Evolutionary conservation across 805 yeast genomes (phyloP).

Genomic region (Yarrowia sp.): DNA sequence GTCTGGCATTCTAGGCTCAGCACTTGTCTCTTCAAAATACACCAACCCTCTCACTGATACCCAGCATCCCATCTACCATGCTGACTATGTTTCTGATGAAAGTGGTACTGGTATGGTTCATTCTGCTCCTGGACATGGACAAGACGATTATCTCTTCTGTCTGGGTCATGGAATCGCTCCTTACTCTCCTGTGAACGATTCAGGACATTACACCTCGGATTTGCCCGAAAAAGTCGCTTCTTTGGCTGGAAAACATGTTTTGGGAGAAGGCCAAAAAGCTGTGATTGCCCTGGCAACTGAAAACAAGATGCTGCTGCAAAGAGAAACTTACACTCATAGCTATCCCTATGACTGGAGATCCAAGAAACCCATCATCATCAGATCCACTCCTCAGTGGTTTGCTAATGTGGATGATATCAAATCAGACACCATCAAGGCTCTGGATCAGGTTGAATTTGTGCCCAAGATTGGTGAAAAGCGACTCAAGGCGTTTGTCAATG

Average conservation of each 20-base stretch:
- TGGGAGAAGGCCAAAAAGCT: slow-evolving; percentile 53
- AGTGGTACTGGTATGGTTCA: slow-evolving; percentile 97
- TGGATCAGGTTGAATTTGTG: slow-evolving; percentile 62
- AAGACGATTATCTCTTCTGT: slow-evolving; percentile 83
- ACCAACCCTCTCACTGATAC: slow-evolving; percentile 49
- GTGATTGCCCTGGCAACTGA: slow-evolving; percentile 55
- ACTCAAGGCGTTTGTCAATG: slow-evolving; percentile 64
- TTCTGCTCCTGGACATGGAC: slow-evolving; percentile 97
- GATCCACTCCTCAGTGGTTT: slow-evolving; percentile 98
- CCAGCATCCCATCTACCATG: slow-evolving; percentile 64
- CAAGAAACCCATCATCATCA: slow-evolving; percentile 87
- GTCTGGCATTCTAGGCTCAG: slow-evolving; percentile 42
- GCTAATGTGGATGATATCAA: slow-evolving; percentile 79
- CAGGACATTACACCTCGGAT: slow-evolving; percentile 62
- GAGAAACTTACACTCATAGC: slow-evolving; percentile 64
- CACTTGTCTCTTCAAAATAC: slow-evolving; percentile 48
- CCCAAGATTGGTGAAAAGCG: slow-evolving; percentile 75
- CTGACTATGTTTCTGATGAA: slow-evolving; percentile 71
- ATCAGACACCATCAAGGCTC: slow-evolving; percentile 54
- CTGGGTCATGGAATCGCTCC: slow-evolving; percentile 54
- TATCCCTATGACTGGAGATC: slow-evolving; percentile 98
- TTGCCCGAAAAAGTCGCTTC: slow-evolving; percentile 44
- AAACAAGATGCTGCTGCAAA: slow-evolving; percentile 28
- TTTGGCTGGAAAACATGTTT: slow-evolving; percentile 58
- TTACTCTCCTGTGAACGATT: slow-evolving; percentile 74